Evolutionary conservation across 2,329 filamentous ascomycete genomes (phyloP).

Genomic region (Decorospora gaudefroyi): DNA sequence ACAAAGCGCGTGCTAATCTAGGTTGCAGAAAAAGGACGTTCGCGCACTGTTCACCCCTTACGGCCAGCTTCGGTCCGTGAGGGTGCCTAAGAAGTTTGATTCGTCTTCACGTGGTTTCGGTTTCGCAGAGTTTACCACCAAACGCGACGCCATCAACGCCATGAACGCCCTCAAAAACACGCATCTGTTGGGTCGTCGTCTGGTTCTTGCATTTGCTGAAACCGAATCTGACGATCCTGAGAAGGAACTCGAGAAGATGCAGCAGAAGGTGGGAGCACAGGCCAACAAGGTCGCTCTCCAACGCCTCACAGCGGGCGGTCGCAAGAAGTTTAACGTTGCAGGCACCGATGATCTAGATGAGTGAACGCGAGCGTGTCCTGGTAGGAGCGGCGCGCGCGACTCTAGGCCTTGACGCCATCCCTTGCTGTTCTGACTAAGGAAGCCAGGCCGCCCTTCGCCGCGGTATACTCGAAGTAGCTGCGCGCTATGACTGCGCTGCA

Average conservation of each 20-base stretch:
- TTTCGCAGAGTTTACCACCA: constrained; percentile 93
- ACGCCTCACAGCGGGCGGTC: constrained; percentile 78
- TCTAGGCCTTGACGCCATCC: constrained; percentile 37
- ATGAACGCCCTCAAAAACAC: constrained; percentile 90
- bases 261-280: constrained; percentile 90
- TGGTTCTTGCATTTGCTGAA: constrained; percentile 90
- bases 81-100: constrained; percentile 94
- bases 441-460: constrained; percentile 38
- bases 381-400: constrained; percentile 38
- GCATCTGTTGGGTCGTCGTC: constrained; percentile 84
- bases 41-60: constrained; percentile 84
- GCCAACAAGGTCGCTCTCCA: constrained; percentile 89
- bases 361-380: constrained; percentile 38
- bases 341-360: constrained; percentile 62
- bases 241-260: constrained; percentile 95
- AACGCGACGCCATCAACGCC: constrained; percentile 86
- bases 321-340: constrained; percentile 87
- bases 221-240: constrained; percentile 89
- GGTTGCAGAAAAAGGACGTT: constrained; percentile 77
- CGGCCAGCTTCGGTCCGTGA: constrained; percentile 87
- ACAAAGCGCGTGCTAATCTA: constrained; percentile 23
- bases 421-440: constrained; percentile 44
- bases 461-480: constrained; percentile 38
- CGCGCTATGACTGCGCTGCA: constrained; percentile 38
- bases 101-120: constrained; percentile 87